Base-by-base conservation (phyloP, 2,329 filamentous ascomycete species). In the Fusarium secorum region DNA sequence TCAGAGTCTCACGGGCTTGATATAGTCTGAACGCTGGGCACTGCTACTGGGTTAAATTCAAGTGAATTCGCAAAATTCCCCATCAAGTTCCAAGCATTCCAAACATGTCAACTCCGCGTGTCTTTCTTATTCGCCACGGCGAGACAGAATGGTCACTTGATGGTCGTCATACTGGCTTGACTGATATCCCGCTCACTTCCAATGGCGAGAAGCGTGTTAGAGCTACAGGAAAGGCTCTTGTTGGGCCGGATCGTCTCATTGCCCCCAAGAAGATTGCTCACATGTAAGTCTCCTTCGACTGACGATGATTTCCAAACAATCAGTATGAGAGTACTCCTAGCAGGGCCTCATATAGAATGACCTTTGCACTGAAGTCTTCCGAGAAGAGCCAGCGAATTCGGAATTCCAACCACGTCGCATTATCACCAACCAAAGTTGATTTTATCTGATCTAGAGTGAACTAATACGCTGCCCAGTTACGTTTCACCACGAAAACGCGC, bases 131-230 rank as follows among this genome's bases (percentile, higher is more conserved):
- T 79, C 93, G 95, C 75, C 95, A 98, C 78, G 95, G 95, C 82
- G 94, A 98, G 84, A 98, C 95, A 7, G 94, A 97, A 84, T 98
- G 95, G 95, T 97, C 93, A 9, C 89, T 97, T 51, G 91, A 91
- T 74, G 95, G 94, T 60, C 87, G 90, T 56, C 93, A 98, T 82
- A 98, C 95, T 1, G 92, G 94, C 55, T 86, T 85, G 32, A 93
- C 92, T n/a, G 95, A 98, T 77, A 92, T 98, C 7, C 91, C 94
- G 2, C 85, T 98, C 39, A 98, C 95, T 2, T 83, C 86, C 54
- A 92, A 93, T 78, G 95, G 95, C 56, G 92, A 94, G 84, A 92
- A 89, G 79, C 87, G 92, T 66, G 87, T 95, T 64, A 84, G 83
- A 63, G 90, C 91, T 4, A 98, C 95, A 0, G 95, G 95, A 11